These are phyloP conservation scores for Cercophora sp. DNA, from an alignment of 495 filamentous ascomycete species.

Conservation along the genomic window DNA sequence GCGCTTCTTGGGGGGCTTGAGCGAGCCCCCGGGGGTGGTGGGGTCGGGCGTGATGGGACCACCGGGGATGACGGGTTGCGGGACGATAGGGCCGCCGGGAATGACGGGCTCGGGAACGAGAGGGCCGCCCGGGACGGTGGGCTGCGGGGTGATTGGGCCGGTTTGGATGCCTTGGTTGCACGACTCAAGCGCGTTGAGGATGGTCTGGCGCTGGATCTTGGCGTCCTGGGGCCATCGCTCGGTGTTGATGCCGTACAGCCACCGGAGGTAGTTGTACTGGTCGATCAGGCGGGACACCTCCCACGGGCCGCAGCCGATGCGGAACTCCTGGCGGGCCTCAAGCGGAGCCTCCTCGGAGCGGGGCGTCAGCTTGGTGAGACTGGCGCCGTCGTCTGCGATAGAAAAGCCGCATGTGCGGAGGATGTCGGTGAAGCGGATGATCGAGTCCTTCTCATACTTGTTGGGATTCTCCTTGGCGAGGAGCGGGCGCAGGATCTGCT, in stretches of 20 bases:
- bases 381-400: conserved; percentile 36
- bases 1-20: not conserved
- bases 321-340: conserved; percentile 28
- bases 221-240: conserved; percentile 17
- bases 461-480: conserved; percentile 22
- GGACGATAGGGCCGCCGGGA: conserved; percentile 9
- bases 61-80: conserved; percentile 13
- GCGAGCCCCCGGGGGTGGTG: conserved; percentile 23
- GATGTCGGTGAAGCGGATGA: conserved; percentile 28
- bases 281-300: conserved; percentile 19
- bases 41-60: conserved; percentile 24
- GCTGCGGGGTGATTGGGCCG: conserved; percentile 22
- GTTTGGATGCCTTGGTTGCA: conserved; percentile 24
- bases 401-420: conserved; percentile 36
- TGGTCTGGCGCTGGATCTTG: not conserved
- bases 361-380: conserved; percentile 33
- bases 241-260: conserved; percentile 19
- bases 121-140: conserved; percentile 21
- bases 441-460: conserved; percentile 24
- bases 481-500: conserved; percentile 18
- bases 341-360: no score
- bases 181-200: conserved; percentile 11
- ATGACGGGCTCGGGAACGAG: conserved; percentile 16
- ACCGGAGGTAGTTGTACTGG: conserved; percentile 16
- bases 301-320: conserved; percentile 19